A percentile compares a stretch with the other conserved stretches of the same genome.
phyloP scores from a whole-genome alignment of 1,139 yeast species.

The Lodderomyces margitis region DNA sequence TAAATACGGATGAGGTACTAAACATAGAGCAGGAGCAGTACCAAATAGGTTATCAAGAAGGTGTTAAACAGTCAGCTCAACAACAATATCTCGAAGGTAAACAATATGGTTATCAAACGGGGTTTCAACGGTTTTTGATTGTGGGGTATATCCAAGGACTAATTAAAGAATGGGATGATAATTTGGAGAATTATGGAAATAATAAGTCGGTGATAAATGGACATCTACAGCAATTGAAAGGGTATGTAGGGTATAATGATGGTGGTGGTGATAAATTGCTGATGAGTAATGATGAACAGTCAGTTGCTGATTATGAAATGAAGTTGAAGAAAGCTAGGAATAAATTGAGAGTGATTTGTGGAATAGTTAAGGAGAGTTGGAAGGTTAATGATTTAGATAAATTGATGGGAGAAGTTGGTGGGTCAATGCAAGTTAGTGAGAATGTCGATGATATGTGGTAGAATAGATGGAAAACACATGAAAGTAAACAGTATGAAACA shows the following conservation, averaged over 20 bases:
- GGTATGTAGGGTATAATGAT: no score
- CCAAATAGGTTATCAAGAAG: slow-evolving; percentile 59
- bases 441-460: slow-evolving; percentile 48
- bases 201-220: not conserved
- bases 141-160: slow-evolving; percentile 66
- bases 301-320: slow-evolving; percentile 49
- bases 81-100: slow-evolving; percentile 63
- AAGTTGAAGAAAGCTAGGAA: slow-evolving; percentile 47
- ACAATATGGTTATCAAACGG: slow-evolving; percentile 77
- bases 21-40: slow-evolving; percentile 58
- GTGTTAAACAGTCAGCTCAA: slow-evolving; percentile 42
- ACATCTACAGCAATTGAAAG: slow-evolving; percentile 7
- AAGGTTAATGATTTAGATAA: slow-evolving; percentile 34
- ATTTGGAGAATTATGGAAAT: slow-evolving; percentile 18
- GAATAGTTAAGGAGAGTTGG: slow-evolving; percentile 33
- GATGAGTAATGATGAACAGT: slow-evolving; percentile 41
- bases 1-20: slow-evolving; percentile 48
- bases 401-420: slow-evolving; percentile 37
- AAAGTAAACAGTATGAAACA: not conserved
- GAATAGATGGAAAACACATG: slow-evolving; percentile 4
- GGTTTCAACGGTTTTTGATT: slow-evolving; percentile 64
- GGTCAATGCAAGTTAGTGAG: slow-evolving; percentile 38
- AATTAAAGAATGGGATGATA: slow-evolving; percentile 34
- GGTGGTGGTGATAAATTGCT: slow-evolving; percentile 19
- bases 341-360: slow-evolving; percentile 48